phyloP scores from a whole-genome alignment of 352 stramenopile genomes.

The Globisporangium okanoganense region DNA sequence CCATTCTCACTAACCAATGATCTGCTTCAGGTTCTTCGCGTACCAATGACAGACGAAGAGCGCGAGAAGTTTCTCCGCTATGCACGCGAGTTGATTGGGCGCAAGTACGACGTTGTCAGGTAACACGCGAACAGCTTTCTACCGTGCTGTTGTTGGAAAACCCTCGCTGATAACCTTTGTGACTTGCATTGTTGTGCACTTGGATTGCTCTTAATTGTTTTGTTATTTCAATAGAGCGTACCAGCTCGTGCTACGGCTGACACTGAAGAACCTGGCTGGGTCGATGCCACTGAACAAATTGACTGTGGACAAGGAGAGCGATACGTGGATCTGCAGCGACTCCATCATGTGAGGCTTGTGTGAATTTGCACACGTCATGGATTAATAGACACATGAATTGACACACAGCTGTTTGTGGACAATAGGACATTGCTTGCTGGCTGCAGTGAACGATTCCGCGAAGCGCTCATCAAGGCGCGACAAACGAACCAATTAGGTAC shows the following conservation, averaged over 20 bases:
- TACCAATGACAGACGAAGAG: conserved; percentile 43
- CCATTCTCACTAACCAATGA: neutral
- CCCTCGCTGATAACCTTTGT: neutral
- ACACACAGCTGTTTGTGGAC: neutral
- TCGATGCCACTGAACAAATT: conserved; percentile 41
- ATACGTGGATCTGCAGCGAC: conserved; percentile 76
- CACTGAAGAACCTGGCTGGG: conserved; percentile 42
- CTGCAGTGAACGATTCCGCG: conserved; percentile 46
- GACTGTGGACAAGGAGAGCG: conserved; percentile 41
- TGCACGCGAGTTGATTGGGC: conserved; percentile 52
- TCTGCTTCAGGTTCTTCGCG: conserved; percentile 44
- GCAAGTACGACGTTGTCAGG: conserved; percentile 63
- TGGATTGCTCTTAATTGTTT: neutral
- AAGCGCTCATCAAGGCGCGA: conserved; percentile 43
- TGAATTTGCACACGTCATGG: too few relatives aligned
- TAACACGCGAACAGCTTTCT: conserved; percentile 11
- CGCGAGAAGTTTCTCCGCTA: conserved; percentile 53
- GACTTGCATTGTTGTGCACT: neutral
- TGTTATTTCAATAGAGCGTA: conserved; percentile 33
- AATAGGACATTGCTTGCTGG: conserved; percentile 56
- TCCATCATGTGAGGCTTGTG: conserved; percentile 48
- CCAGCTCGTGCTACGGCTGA: conserved; percentile 55
- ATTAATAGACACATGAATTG: neutral
- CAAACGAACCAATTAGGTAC: conserved; percentile 44
- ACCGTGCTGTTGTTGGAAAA: neutral